phyloP scores from a whole-genome alignment of 352 stramenopile species.

The Phytophthora palmivora region DNA sequence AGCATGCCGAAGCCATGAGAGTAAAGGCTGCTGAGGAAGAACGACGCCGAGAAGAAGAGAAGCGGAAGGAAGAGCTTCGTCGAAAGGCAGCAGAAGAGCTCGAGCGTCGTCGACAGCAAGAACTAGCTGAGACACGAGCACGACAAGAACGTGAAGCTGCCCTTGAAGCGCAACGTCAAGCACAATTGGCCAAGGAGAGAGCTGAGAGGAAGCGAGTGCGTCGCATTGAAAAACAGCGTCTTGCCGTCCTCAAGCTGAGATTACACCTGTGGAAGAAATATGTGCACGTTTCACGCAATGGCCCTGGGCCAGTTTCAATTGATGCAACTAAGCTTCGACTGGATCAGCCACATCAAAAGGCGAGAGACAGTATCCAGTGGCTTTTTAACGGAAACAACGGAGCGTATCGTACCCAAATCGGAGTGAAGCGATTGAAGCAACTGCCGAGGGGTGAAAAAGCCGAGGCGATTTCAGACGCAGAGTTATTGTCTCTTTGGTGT shows the following conservation, averaged over 20 bases:
- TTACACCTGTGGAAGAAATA: constrained; percentile 77
- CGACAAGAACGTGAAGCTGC: constrained; percentile 49
- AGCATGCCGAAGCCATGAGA: constrained; percentile 32
- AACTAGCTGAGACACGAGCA: constrained; percentile 49
- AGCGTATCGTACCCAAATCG: constrained; percentile 20
- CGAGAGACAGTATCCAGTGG: constrained; percentile 57
- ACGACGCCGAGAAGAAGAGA: constrained; percentile 43
- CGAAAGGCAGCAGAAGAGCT: constrained; percentile 43
- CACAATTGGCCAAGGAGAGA: constrained; percentile 55
- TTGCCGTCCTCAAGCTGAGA: constrained; percentile 61
- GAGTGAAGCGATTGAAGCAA: constrained; percentile 38
- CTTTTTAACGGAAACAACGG: constrained; percentile 39
- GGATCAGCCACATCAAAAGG: constrained; percentile 42
- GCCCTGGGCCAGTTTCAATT: constrained; percentile 48
- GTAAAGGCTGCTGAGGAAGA: constrained; percentile 53
- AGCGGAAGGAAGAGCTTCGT: constrained; percentile 43
- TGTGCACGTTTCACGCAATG: constrained; percentile 51
- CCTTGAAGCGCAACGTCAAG: constrained; percentile 57
- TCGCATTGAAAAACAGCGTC: constrained; percentile 52
- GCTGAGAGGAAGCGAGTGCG: constrained; percentile 38
- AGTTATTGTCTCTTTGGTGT: constrained; percentile 33
- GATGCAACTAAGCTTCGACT: constrained; percentile 45
- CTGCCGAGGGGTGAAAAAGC: constrained; percentile 9
- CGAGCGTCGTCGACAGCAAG: constrained; percentile 53
- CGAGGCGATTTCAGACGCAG: constrained; percentile 18